Evolutionary conservation across 129 eudicot genomes (phyloP).

Genomic region (Pseudognaphalium luteoalbum): DNA sequence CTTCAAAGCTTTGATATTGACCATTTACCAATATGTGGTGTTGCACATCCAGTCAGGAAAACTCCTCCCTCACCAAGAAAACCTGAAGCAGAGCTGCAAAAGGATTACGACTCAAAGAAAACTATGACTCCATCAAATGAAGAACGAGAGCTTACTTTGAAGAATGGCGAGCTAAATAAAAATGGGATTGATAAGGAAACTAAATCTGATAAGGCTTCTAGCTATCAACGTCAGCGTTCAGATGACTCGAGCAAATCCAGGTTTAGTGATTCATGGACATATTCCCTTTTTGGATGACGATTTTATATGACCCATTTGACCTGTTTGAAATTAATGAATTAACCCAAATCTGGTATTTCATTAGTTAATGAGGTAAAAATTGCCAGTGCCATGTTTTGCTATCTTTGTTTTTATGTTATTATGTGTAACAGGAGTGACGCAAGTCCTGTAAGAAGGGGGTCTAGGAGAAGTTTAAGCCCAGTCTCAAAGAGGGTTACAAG

Average conservation of each 20-base stretch:
- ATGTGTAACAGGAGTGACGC: slow-evolving; percentile 37
- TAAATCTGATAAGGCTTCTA: slow-evolving; percentile 38
- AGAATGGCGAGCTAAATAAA: slow-evolving; percentile 31
- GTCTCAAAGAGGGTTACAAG: slow-evolving; percentile 32
- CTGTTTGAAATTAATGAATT: background rate
- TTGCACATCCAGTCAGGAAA: slow-evolving; percentile 36
- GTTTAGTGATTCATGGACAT: slow-evolving; percentile 28
- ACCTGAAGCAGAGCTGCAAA: slow-evolving; percentile 37
- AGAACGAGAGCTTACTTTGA: slow-evolving; percentile 48
- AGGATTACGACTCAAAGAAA: slow-evolving; percentile 37
- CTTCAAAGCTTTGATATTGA: background rate
- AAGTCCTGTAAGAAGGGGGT: slow-evolving; percentile 46
- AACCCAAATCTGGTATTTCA: background rate
- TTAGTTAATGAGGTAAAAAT: background rate
- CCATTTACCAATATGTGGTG: background rate
- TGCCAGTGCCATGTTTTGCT: slow-evolving; percentile 1
- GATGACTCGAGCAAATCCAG: slow-evolving; percentile 59
- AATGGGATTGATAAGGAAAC: slow-evolving; percentile 42
- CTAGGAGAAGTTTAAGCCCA: slow-evolving; percentile 37
- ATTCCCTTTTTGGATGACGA: background rate
- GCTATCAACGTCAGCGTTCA: slow-evolving; percentile 28
- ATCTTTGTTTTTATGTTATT: background rate
- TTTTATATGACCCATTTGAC: background rate
- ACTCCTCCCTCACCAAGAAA: slow-evolving; percentile 28
- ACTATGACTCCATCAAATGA: slow-evolving; percentile 31